phyloP scores from a whole-genome alignment of 257 asterid species.

The Anisodus acutangulus region DNA sequence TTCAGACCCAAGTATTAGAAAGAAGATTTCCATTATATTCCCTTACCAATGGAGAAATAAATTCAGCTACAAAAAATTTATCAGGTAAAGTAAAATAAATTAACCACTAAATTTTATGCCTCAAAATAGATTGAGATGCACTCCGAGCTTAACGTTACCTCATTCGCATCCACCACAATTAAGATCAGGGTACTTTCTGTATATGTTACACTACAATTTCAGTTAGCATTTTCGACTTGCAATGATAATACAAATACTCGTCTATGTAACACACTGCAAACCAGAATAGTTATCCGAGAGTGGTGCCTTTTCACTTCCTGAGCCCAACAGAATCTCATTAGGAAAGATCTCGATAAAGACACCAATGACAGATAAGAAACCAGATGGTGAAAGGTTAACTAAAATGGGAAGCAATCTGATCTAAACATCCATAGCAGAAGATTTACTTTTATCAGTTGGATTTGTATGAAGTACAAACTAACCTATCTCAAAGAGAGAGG shows the following conservation, averaged over 20 bases:
- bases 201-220: background rate
- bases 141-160: background rate
- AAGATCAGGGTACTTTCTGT: slow-evolving; percentile 12
- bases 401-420: background rate
- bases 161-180: background rate
- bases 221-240: slow-evolving; percentile 7
- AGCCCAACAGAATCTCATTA: slow-evolving; percentile 9
- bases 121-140: background rate
- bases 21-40: background rate
- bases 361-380: slow-evolving; percentile 14
- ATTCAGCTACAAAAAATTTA: background rate
- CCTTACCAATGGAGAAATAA: background rate
- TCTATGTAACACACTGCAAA: slow-evolving; percentile 8
- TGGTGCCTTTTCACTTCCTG: background rate
- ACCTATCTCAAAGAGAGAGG: background rate
- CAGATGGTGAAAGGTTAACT: background rate
- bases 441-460: background rate
- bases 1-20: slow-evolving; percentile 24
- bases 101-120: background rate
- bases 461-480: slow-evolving; percentile 7
- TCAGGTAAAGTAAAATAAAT: slow-evolving; percentile 3
- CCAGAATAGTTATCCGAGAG: background rate
- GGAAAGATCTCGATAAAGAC: background rate
- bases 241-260: background rate
- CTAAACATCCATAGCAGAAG: background rate